phyloP scores from a whole-genome alignment of 2,329 filamentous ascomycete genomes.

The Hypoxylon sp. region DNA sequence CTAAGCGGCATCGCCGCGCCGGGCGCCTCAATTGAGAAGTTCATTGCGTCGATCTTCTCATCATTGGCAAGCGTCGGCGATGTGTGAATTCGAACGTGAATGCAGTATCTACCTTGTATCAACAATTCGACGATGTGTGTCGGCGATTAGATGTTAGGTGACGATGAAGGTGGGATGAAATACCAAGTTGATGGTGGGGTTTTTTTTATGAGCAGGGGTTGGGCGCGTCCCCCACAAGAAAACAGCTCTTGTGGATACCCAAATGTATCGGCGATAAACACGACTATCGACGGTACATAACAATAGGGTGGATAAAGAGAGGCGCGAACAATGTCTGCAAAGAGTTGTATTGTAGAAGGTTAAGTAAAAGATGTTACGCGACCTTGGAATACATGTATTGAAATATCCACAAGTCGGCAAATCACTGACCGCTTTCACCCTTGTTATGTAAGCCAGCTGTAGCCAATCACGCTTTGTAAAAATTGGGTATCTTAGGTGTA shows the following conservation, averaged over 20 bases:
- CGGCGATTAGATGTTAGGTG: background rate
- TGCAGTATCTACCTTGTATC: background rate
- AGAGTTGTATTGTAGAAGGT: background rate
- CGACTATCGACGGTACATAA: background rate
- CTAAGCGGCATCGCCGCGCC: constrained; percentile 84
- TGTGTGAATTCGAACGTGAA: background rate
- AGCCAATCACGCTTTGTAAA: background rate
- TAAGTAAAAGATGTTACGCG: background rate
- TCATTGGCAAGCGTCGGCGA: background rate
- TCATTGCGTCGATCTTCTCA: constrained; percentile 64
- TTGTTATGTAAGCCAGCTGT: background rate
- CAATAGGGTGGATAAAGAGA: background rate
- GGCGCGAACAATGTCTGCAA: background rate
- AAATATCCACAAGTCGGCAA: background rate
- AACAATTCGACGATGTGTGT: background rate
- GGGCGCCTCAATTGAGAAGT: constrained; percentile 81
- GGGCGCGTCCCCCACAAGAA: background rate
- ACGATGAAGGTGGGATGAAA: constrained; percentile 30
- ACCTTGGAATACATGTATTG: background rate
- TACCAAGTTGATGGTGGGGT: background rate
- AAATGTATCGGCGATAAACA: background rate
- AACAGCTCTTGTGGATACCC: constrained; percentile 6
- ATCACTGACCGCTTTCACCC: constrained; percentile 1
- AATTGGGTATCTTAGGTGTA: background rate
- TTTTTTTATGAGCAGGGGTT: background rate